Conservation (phyloP, 2,329 filamentous ascomycete species). For the Hirsutella rhossiliensis region DNA sequence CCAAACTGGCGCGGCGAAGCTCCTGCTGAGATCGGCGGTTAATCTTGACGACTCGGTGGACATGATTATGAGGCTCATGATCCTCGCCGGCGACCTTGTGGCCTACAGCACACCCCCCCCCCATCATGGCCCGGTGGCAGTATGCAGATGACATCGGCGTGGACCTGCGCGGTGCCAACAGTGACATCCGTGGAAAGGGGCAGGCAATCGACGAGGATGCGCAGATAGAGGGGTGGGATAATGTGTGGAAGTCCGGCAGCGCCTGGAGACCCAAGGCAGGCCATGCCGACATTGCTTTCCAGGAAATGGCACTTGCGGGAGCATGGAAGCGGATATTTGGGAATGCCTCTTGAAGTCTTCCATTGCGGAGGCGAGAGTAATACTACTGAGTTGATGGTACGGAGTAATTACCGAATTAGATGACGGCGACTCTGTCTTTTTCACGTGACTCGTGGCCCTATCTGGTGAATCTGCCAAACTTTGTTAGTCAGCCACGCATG, state of each 20-base stretch:
- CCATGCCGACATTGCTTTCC: background rate
- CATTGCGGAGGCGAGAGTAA: background rate
- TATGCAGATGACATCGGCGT: conserved; percentile 11
- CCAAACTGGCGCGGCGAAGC: conserved; percentile 15
- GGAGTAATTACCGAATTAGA: too few species aligned
- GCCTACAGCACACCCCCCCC: conserved; percentile 12
- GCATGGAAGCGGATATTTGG: background rate
- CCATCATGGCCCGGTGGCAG: conserved; percentile 14
- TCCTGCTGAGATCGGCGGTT: conserved; percentile 6
- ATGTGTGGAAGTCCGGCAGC: background rate
- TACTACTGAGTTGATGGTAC: background rate
- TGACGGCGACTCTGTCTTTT: too few species aligned
- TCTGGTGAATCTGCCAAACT: too few species aligned
- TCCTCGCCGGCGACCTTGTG: conserved; percentile 8
- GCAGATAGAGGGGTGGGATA: background rate
- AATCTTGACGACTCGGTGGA: conserved; percentile 14
- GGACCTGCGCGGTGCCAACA: conserved; percentile 8
- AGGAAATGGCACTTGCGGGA: background rate
- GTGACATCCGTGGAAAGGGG: conserved; percentile 7
- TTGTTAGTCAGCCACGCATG: too few species aligned
- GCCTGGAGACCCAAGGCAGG: background rate
- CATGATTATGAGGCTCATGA: conserved; percentile 12
- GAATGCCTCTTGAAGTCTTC: background rate
- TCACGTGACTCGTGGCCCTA: too few species aligned
- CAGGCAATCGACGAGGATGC: conserved; percentile 4